These are phyloP conservation scores for Kwoniella heveanensis DNA, from an alignment of 768 basidiomycete genomes.

Conservation along the genomic window DNA sequence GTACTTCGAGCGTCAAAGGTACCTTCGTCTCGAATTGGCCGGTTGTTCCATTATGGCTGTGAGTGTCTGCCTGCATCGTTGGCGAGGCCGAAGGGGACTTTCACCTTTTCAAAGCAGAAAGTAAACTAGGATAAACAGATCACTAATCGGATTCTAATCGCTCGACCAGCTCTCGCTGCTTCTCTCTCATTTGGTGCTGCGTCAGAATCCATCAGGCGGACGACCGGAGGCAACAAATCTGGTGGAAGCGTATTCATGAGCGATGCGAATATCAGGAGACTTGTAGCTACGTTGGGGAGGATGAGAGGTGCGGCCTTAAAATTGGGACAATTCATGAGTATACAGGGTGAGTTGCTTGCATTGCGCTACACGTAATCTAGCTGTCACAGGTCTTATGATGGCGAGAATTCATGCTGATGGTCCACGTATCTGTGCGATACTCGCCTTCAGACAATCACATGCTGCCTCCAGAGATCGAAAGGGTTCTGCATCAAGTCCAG, in stretches of 20 bases:
- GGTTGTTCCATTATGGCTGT: constrained; percentile 95
- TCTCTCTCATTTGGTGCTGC: constrained; percentile 88
- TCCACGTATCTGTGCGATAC: no score
- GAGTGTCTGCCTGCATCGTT: constrained; percentile 39
- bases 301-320: constrained; percentile 98
- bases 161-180: constrained; percentile 74
- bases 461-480: constrained; percentile 82
- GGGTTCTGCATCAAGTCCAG: constrained; percentile 85
- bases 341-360: constrained; percentile 69
- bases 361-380: background rate
- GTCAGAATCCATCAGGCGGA: constrained; percentile 76
- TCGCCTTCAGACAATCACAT: constrained; percentile 73
- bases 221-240: constrained; percentile 52
- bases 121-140: no score
- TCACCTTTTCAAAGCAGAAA: background rate
- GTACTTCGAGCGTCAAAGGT: constrained; percentile 70
- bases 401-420: constrained; percentile 2
- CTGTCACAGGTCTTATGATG: background rate
- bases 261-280: constrained; percentile 82
- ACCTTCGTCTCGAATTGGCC: constrained; percentile 82
- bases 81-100: background rate
- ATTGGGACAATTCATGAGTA: constrained; percentile 94
- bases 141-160: no score
- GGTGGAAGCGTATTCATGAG: constrained; percentile 73
- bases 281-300: constrained; percentile 87